phyloP scores from a whole-genome alignment of 768 basidiomycete species.

The Trametes coccinea region DNA sequence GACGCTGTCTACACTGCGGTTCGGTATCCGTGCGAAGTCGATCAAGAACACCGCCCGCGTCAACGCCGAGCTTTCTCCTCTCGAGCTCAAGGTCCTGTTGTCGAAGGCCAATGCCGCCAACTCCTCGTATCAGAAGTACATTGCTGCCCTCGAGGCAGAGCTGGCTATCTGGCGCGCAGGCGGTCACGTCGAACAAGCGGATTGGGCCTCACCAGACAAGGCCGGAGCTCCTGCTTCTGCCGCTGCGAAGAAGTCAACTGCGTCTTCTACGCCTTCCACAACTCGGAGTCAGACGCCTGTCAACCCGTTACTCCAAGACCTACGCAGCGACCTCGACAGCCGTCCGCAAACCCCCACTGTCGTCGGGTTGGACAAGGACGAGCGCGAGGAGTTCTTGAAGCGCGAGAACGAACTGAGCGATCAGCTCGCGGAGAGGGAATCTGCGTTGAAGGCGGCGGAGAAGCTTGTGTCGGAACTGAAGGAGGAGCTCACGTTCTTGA shows the following conservation, averaged over 20 bases:
- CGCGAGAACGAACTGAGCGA: constrained; percentile 97
- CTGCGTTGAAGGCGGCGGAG: constrained; percentile 72
- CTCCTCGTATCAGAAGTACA: constrained; percentile 80
- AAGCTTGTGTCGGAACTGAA: constrained; percentile 85
- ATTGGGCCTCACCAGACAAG: constrained; percentile 79
- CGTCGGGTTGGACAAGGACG: constrained; percentile 89
- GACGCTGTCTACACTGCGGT: constrained; percentile 94
- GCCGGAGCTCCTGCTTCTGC: constrained; percentile 43
- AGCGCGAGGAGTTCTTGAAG: constrained; percentile 94
- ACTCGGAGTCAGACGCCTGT: constrained; percentile 73
- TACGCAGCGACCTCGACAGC: constrained; percentile 73
- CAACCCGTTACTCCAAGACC: constrained; percentile 69
- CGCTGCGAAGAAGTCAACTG: constrained; percentile 46
- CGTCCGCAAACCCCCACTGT: constrained; percentile 92
- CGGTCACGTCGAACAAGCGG: constrained; percentile 75
- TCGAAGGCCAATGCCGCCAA: constrained; percentile 88
- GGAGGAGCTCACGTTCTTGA: constrained; percentile 87
- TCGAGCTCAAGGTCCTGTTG: constrained; percentile 91
- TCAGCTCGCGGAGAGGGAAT: constrained; percentile 89
- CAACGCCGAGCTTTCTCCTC: constrained; percentile 94
- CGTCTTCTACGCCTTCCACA: constrained; percentile 65
- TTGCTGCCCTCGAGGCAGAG: constrained; percentile 89
- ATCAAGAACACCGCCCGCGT: constrained; percentile 99
- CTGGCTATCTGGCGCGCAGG: constrained; percentile 87
- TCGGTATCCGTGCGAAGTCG: constrained; percentile 99